Percentiles rank a stretch among this genome's conserved stretches.
These are phyloP conservation scores for Rhizopus microsporus DNA, from an alignment of 371 early-diverging fungal genomes.

Conservation along the genomic window DNA sequence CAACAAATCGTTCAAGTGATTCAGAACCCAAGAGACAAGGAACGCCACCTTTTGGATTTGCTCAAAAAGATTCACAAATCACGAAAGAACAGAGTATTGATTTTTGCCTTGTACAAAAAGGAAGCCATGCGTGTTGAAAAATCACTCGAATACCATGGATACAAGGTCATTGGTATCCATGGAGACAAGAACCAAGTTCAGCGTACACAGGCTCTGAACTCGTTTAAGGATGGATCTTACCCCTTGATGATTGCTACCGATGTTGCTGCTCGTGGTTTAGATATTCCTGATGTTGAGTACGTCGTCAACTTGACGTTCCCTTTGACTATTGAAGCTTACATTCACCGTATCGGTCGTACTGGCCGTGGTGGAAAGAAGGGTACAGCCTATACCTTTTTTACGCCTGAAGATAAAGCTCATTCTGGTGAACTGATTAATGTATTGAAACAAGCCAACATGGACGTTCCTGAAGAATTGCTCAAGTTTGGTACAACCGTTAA, in stretches of 20 bases:
- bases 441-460: constrained; percentile 84
- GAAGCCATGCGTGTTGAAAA: constrained; percentile 84
- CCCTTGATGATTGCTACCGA: constrained; percentile 92
- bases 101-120: constrained; percentile 95
- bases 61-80: constrained; percentile 81
- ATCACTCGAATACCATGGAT: constrained; percentile 72
- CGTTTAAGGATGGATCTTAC: constrained; percentile 71
- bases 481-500: constrained; percentile 96
- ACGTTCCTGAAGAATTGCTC: constrained; percentile 84
- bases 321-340: constrained; percentile 90
- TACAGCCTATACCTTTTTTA: constrained; percentile 93
- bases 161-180: constrained; percentile 82
- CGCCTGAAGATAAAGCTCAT: constrained; percentile 90
- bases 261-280: constrained; percentile 95
- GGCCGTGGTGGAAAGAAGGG: constrained; percentile 95
- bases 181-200: constrained; percentile 80
- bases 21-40: constrained; percentile 72
- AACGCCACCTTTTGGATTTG: constrained; percentile 76
- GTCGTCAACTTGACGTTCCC: constrained; percentile 99
- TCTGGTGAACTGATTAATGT: constrained; percentile 90
- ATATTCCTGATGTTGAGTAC: constrained; percentile 96
- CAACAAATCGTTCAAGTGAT: constrained; percentile 92
- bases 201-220: constrained; percentile 68
- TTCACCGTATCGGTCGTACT: constrained; percentile 96
- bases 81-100: constrained; percentile 78